phyloP scores from a whole-genome alignment of 2,329 filamentous ascomycete species.

The Neofusicoccum sp. region DNA sequence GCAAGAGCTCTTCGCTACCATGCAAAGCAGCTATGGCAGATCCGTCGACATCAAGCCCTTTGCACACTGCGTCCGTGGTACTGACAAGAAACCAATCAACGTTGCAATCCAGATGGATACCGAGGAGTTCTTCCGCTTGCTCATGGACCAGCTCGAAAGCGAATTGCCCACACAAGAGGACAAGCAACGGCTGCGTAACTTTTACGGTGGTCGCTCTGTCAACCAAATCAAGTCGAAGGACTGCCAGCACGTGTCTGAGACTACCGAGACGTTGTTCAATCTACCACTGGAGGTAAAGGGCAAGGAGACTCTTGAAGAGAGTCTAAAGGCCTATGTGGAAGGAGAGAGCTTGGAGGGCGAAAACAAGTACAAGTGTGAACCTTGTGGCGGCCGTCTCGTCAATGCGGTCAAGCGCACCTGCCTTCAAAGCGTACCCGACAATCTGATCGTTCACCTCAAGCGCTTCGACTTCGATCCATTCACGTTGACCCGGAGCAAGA shows the following conservation, averaged over 20 bases:
- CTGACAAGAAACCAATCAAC: constrained; percentile 80
- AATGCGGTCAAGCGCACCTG: constrained; percentile 92
- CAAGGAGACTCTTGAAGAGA: constrained; percentile 78
- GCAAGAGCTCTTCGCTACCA: constrained; percentile 75
- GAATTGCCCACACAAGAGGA: constrained; percentile 68
- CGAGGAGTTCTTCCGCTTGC: constrained; percentile 92
- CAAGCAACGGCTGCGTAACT: constrained; percentile 72
- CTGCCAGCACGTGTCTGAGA: constrained; percentile 89
- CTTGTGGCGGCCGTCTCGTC: constrained; percentile 76
- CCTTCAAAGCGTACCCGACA: constrained; percentile 87
- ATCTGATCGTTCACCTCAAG: constrained; percentile 93
- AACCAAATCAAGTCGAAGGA: constrained; percentile 96
- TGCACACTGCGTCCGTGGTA: constrained; percentile 74
- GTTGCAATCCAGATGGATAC: constrained; percentile 94
- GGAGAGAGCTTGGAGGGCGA: constrained; percentile 97
- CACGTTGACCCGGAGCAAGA: constrained; percentile 80
- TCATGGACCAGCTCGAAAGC: constrained; percentile 87
- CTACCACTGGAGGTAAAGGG: constrained; percentile 97
- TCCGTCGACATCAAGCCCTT: constrained; percentile 71
- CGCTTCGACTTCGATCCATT: constrained; percentile 78
- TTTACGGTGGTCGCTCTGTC: constrained; percentile 88
- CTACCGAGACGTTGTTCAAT: constrained; percentile 85
- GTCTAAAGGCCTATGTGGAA: constrained; percentile 90
- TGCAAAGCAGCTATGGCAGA: constrained; percentile 79
- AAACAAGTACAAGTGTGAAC: constrained; percentile 97